Base-by-base conservation (phyloP, 495 filamentous ascomycete genomes). In the Saxophila tyrrhenica region DNA sequence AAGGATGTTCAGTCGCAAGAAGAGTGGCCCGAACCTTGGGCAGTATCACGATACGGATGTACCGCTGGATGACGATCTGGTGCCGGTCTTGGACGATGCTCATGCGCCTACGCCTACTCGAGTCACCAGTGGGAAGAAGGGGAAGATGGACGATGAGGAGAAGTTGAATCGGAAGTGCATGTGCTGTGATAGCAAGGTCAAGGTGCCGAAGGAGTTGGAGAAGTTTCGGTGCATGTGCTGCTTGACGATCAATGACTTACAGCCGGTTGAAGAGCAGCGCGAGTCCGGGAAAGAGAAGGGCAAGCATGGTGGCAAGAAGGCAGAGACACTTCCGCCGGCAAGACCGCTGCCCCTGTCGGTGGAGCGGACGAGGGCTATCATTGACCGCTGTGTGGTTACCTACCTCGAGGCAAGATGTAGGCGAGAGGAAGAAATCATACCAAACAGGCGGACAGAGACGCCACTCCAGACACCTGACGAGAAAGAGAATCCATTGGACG, bases 141-240 rank as follows among this genome's bases (percentile, higher is more conserved):
- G 46, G 13, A 52, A 51, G 13, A 55, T 52, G 39, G 60, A 60
- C 13, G 62, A 65, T 22, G 65, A 70, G 44, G 77, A 78, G 52
- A 70, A 78, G 39, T 61, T 71, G 56, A 63, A 61, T 2, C 73
- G 76, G 21, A 56, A 58, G 38, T 65, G 74, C 48, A 72, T 69
- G 47, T 66, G 69, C 1, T 72, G 90, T 65, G 85, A 83, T 64
- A 85, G 83, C 47, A 78, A 80, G 39, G 80, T 95, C 46, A 81
- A 82, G 47, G 95, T 89, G 86, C 89, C 90, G n/a, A 78, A 75
- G 55, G 75, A 83, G 52, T 65, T 91, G 59, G 76, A 77, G 23
- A 74, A 83, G 41, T 95, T 90, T 69, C 77, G 87, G 60, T 96
- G 90, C 68, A 85, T 86, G 29, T 80, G 85, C 46, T 96, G 90